phyloP scores from a whole-genome alignment of 495 filamentous ascomycete genomes.

The Extremus antarcticus region DNA sequence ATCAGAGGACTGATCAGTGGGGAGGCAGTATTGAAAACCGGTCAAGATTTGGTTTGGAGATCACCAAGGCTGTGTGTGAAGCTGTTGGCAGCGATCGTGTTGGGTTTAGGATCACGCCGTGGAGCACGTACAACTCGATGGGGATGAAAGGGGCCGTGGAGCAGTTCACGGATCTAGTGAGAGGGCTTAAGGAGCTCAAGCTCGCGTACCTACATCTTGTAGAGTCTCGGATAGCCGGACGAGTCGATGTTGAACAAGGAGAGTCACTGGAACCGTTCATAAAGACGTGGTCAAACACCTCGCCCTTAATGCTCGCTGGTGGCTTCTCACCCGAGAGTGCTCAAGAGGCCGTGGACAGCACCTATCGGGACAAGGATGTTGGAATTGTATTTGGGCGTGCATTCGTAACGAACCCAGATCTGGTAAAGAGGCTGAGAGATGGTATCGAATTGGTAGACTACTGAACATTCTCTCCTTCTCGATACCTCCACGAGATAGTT shows the following conservation, averaged over 20 bases:
- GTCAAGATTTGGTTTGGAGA: constrained; percentile 52
- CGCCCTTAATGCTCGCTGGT: constrained; percentile 52
- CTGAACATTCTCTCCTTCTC: too few species aligned
- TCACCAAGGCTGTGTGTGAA: constrained; percentile 47
- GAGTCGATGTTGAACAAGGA: constrained; percentile 31
- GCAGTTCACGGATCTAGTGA: constrained; percentile 50
- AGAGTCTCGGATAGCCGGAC: constrained; percentile 40
- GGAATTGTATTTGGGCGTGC: constrained; percentile 46
- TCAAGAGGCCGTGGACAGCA: constrained; percentile 40
- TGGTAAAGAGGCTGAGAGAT: constrained; percentile 50
- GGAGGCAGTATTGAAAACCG: constrained; percentile 67
- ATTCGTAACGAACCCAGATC: constrained; percentile 62
- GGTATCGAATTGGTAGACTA: constrained; percentile 36
- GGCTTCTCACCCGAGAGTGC: constrained; percentile 42
- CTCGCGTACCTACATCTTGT: constrained; percentile 62
- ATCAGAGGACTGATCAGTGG: constrained; percentile 53
- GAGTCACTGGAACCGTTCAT: constrained; percentile 46
- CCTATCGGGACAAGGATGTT: constrained; percentile 42
- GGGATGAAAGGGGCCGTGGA: constrained; percentile 50
- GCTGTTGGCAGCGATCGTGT: constrained; percentile 55
- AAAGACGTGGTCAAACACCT: constrained; percentile 38
- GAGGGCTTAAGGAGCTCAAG: constrained; percentile 39
- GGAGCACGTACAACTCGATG: constrained; percentile 56
- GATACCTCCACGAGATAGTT: too few species aligned
- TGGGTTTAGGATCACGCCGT: constrained; percentile 56